phyloP scores from a whole-genome alignment of 805 yeast species.

The Lachancea lanzarotensis region DNA sequence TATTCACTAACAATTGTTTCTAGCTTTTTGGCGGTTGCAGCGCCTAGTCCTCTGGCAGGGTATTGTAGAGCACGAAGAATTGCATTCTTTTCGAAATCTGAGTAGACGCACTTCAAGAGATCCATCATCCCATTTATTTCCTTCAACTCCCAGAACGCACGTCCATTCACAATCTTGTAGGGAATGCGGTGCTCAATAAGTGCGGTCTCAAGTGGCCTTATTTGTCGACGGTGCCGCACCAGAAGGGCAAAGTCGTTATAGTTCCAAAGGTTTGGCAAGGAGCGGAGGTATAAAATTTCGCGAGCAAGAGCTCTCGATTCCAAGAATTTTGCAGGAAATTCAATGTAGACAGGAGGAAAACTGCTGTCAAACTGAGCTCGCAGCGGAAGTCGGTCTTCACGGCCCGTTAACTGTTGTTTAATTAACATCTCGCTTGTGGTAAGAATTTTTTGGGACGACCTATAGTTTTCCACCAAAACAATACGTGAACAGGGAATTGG shows the following conservation, averaged over 20 bases:
- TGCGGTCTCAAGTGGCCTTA: conserved; percentile 58
- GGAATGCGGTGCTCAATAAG: conserved; percentile 53
- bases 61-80: conserved; percentile 48
- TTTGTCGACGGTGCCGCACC: conserved; percentile 56
- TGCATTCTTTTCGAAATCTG: conserved; percentile 56
- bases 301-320: conserved; percentile 58
- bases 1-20: conserved; percentile 5
- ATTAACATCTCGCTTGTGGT: conserved; percentile 58
- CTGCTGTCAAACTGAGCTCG: conserved; percentile 40
- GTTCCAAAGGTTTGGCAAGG: conserved; percentile 40
- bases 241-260: conserved; percentile 66
- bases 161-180: conserved; percentile 62
- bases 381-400: conserved; percentile 38
- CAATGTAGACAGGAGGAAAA: conserved; percentile 42
- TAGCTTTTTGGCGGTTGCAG: conserved; percentile 37
- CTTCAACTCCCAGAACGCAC: conserved; percentile 70
- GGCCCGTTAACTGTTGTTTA: conserved; percentile 43
- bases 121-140: conserved; percentile 61
- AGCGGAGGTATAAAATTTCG: conserved; percentile 45
- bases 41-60: conserved; percentile 68
- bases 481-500: conserved; percentile 34
- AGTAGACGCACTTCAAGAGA: conserved; percentile 54
- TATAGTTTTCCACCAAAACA: conserved; percentile 61
- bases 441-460: conserved; percentile 68
- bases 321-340: conserved; percentile 35